Conservation (phyloP, 208 protist species). For the Ichthyophonus hoferi region DNA sequence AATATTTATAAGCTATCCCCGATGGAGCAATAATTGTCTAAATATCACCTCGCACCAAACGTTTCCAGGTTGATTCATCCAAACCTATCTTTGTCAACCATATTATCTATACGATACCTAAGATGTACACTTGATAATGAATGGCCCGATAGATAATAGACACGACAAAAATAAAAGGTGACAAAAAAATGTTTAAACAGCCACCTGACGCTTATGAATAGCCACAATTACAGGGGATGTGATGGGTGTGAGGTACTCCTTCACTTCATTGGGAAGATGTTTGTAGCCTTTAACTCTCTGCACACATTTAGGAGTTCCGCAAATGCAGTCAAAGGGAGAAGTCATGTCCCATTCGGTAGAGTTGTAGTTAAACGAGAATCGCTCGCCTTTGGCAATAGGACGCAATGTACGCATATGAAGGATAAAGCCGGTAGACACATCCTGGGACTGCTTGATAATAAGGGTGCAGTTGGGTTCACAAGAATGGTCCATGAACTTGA, state of each 20-base stretch:
- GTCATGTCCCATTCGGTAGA: constrained; percentile 21
- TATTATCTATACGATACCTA: no score
- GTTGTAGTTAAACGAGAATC: constrained; percentile 11
- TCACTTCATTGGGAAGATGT: not conserved
- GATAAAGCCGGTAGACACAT: not conserved
- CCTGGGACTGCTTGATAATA: not conserved
- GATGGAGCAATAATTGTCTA: no score
- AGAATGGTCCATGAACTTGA: not conserved
- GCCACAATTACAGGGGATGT: not conserved
- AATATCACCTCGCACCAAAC: no score
- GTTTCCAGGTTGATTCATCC: no score
- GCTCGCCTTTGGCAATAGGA: not conserved
- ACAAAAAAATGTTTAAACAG: no score
- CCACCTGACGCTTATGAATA: no score
- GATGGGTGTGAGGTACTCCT: not conserved
- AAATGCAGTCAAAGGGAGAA: constrained; percentile 8
- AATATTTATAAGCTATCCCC: no score
- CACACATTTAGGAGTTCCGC: not conserved
- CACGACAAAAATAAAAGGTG: no score
- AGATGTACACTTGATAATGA: no score
- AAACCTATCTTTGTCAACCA: no score
- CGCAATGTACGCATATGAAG: not conserved
- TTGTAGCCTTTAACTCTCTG: not conserved
- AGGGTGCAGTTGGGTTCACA: not conserved
- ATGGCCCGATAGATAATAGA: no score